Evolutionary conservation across 805 yeast species (phyloP).

Genomic region (Starmerella geochares): DNA sequence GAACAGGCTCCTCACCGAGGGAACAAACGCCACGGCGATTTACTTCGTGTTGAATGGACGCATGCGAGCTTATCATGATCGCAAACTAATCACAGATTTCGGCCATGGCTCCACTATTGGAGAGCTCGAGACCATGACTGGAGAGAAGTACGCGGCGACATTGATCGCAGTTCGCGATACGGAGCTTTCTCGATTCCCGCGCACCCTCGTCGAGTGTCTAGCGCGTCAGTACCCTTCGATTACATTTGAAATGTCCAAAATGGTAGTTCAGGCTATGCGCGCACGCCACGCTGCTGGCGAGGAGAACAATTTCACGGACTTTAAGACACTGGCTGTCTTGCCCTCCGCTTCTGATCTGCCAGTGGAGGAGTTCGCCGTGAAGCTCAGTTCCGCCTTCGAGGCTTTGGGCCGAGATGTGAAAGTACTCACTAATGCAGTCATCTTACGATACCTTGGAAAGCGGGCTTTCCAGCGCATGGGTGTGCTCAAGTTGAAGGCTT

Average conservation of each 20-base stretch:
- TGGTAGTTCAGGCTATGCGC: constrained; percentile 50
- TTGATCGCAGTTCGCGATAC: constrained; percentile 80
- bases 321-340: constrained; percentile 72
- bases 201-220: constrained; percentile 74
- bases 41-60: constrained; percentile 23
- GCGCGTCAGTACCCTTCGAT: constrained; percentile 79
- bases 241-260: constrained; percentile 77
- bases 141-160: constrained; percentile 58
- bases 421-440: constrained; percentile 72
- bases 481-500: constrained; percentile 74
- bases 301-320: constrained; percentile 35
- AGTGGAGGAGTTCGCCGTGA: constrained; percentile 71
- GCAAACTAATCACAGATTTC: constrained; percentile 53
- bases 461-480: constrained; percentile 89
- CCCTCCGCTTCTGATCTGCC: constrained; percentile 80
- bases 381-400: constrained; percentile 58
- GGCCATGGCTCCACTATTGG: constrained; percentile 95
- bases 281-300: constrained; percentile 9
- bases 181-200: constrained; percentile 85
- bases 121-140: constrained; percentile 80
- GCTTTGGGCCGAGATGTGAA: constrained; percentile 64
- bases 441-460: constrained; percentile 70
- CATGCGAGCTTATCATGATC: constrained; percentile 17
- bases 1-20: constrained; percentile 64
- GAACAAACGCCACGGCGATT: constrained; percentile 75